A percentile compares a stretch with the other conserved stretches of the same genome.
These are phyloP conservation scores for Ustilago bromivora DNA, from an alignment of 1,284 basidiomycete species.

Conservation along the genomic window DNA sequence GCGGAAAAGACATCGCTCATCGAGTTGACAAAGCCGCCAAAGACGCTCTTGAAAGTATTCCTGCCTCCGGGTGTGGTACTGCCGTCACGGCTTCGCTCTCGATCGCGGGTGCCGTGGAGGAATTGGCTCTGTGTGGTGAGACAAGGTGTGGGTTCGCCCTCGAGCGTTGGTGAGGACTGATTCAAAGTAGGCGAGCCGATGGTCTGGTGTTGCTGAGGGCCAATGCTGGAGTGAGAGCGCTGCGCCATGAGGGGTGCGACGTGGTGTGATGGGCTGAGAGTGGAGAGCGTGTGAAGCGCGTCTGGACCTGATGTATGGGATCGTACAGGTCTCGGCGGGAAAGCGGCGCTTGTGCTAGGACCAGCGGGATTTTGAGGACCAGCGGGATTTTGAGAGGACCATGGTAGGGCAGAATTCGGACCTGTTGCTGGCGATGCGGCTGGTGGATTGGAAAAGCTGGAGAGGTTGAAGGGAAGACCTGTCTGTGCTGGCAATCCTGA, in stretches of 20 bases:
- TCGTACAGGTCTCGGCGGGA: constrained; percentile 47
- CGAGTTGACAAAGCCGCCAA: constrained; percentile 70
- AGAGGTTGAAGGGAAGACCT: constrained; percentile 34
- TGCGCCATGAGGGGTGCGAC: constrained; percentile 41
- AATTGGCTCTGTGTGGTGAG: constrained; percentile 53
- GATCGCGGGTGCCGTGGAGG: constrained; percentile 35
- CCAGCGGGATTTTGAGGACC: constrained; percentile 7
- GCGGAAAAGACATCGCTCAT: constrained; percentile 79
- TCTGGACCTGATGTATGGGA: constrained; percentile 53
- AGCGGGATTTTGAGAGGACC: constrained; percentile 11
- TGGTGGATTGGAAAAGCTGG: constrained; percentile 22
- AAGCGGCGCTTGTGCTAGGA: constrained; percentile 16
- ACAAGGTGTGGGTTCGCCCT: constrained; percentile 23
- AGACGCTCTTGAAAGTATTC: constrained; percentile 68
- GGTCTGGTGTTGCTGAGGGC: constrained; percentile 44
- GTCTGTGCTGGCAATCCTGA: constrained; percentile 41
- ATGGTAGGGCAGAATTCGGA: constrained; percentile 30
- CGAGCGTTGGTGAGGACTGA: constrained; percentile 43
- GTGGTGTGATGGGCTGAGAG: constrained; percentile 34
- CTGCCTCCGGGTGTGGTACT: constrained; percentile 41
- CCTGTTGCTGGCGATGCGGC: constrained; percentile 26
- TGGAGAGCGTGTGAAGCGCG: constrained; percentile 32
- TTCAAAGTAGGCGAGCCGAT: constrained; percentile 36
- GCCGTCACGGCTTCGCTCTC: constrained; percentile 49
- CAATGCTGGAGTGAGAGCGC: constrained; percentile 52